These are phyloP conservation scores for Aureobasidium sp. DNA, from an alignment of 2,329 filamentous ascomycete species.

Conservation along the genomic window DNA sequence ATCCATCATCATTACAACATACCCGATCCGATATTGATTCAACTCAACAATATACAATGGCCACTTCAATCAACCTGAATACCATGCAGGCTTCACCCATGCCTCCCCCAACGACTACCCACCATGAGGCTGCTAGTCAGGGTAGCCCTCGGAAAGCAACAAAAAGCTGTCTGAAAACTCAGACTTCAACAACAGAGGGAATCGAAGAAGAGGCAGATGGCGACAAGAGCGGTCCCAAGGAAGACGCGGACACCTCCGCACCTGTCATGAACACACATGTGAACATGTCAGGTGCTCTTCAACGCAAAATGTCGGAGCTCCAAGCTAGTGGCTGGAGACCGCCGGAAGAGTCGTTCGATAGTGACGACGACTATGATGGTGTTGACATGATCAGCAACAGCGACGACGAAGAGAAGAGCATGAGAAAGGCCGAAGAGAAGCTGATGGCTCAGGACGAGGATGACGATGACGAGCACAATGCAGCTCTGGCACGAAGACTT, in stretches of 20 bases:
- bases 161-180: not conserved
- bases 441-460: conserved; percentile 14
- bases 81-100: not conserved
- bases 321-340: conserved; percentile 17
- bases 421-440: conserved; percentile 16
- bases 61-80: conserved; percentile 2
- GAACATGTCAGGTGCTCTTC: conserved; percentile 17
- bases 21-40: not conserved
- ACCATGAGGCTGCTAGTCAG: conserved; percentile 14
- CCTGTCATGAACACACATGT: not conserved
- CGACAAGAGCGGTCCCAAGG: conserved; percentile 2
- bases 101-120: not conserved
- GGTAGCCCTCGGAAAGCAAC: not conserved
- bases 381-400: conserved; percentile 24
- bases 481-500: conserved; percentile 17
- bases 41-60: conserved; percentile 7
- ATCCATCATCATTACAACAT: not conserved
- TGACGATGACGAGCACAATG: conserved; percentile 16
- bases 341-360: conserved; percentile 16
- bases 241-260: conserved; percentile 12
- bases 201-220: conserved; percentile 10
- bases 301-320: conserved; percentile 17
- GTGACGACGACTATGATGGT: conserved; percentile 22
- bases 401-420: conserved; percentile 19
- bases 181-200: not conserved